A percentile compares a stretch with the other conserved stretches of the same genome.
Conservation (phyloP, 768 basidiomycete species). For the Glaciozyma antarctica region DNA sequence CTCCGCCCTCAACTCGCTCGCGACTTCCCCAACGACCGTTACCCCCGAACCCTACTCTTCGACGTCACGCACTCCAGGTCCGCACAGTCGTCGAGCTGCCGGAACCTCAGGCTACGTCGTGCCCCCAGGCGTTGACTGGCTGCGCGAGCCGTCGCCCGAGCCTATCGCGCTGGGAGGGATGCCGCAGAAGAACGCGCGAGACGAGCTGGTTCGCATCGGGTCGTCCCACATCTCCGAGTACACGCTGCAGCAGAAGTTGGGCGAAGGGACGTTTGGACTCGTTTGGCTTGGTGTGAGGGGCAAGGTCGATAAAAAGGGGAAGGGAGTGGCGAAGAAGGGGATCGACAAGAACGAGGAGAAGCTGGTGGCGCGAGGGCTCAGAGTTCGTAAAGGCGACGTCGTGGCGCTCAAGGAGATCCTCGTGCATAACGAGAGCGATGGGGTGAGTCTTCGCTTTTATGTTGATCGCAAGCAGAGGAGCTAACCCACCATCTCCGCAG, state of each 20-base stretch:
- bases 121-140: not conserved
- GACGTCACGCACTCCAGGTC: not conserved
- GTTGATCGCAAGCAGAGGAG: not conserved
- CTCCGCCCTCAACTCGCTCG: not conserved
- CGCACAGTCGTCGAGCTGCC: not conserved
- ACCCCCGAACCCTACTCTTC: not conserved
- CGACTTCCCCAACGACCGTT: not conserved
- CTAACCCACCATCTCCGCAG: conserved; percentile 26
- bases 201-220: conserved; percentile 34
- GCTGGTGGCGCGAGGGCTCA: not conserved
- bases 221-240: conserved; percentile 56
- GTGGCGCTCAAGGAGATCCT: conserved; percentile 91
- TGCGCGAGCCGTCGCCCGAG: not conserved
- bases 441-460: conserved; percentile 47
- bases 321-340: not conserved
- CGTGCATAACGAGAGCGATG: conserved; percentile 94
- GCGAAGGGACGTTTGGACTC: conserved; percentile 94
- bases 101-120: not conserved
- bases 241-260: conserved; percentile 71
- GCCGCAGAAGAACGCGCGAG: not conserved
- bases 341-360: conserved; percentile 5
- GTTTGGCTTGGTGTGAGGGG: conserved; percentile 39
- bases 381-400: conserved; percentile 40
- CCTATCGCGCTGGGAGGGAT: not conserved
- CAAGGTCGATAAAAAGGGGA: not conserved